These are phyloP conservation scores for Penicillium desertorum DNA, from an alignment of 495 filamentous ascomycete genomes.

Conservation along the genomic window DNA sequence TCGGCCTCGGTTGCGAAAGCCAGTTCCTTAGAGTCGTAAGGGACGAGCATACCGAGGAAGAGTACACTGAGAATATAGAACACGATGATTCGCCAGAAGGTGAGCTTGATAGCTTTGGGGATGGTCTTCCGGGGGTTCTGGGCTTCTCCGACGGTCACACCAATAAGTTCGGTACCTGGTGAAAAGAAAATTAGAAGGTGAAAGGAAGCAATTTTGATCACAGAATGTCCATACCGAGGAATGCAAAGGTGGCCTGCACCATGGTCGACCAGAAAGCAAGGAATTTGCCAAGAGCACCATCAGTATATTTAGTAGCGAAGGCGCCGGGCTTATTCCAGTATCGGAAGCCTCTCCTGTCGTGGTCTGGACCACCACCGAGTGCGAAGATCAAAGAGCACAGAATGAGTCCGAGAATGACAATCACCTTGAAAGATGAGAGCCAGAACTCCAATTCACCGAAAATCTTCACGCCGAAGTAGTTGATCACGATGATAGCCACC, in stretches of 20 bases:
- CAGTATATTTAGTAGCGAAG: constrained; percentile 42
- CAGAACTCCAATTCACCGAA: constrained; percentile 84
- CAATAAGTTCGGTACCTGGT: constrained; percentile 71
- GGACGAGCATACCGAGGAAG: constrained; percentile 45
- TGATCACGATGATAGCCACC: constrained; percentile 51
- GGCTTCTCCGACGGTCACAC: constrained; percentile 58
- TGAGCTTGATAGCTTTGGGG: constrained; percentile 66
- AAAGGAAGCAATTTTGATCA: neutral
- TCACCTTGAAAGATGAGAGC: constrained; percentile 72
- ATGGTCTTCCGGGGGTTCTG: constrained; percentile 67
- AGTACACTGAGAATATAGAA: constrained; percentile 59
- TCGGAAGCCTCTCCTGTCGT: constrained; percentile 69
- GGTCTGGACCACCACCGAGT: constrained; percentile 71
- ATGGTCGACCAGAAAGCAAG: constrained; percentile 67
- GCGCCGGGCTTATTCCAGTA: constrained; percentile 77
- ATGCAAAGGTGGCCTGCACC: constrained; percentile 69
- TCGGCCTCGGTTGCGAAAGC: constrained; percentile 35
- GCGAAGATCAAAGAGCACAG: constrained; percentile 67
- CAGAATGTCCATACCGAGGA: constrained; percentile 40
- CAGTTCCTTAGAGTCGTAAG: constrained; percentile 48
- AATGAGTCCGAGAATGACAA: constrained; percentile 68
- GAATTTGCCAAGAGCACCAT: constrained; percentile 51
- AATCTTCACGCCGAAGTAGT: constrained; percentile 60
- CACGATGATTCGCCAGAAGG: constrained; percentile 69
- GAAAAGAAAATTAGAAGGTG: neutral